Evolutionary conservation across 768 basidiomycete species (phyloP).

Genomic region (Suillus occidentalis): DNA sequence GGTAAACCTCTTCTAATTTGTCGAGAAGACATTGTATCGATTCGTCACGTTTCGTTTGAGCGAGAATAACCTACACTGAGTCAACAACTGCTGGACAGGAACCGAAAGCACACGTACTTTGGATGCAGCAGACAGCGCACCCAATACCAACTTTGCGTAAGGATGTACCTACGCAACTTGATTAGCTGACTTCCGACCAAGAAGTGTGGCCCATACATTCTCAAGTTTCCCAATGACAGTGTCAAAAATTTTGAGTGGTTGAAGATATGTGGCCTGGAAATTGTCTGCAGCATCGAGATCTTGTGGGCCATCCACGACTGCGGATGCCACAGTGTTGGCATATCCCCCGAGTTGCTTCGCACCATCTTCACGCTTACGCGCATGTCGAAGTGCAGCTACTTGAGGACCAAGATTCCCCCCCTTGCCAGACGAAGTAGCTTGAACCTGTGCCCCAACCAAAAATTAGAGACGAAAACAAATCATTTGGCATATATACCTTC

Average conservation of each 20-base stretch:
- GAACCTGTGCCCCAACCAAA: neutral
- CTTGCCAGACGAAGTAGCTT: neutral
- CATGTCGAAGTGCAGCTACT: neutral
- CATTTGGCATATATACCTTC: neutral
- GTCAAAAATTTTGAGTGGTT: slow-evolving; percentile 7
- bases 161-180: slow-evolving; percentile 5
- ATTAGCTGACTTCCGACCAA: neutral
- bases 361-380: neutral
- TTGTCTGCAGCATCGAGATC: neutral
- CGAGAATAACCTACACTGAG: slow-evolving; percentile 1
- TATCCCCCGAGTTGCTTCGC: neutral
- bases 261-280: slow-evolving; percentile 6
- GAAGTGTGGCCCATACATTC: neutral
- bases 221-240: neutral
- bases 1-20: neutral
- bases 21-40: neutral
- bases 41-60: slow-evolving; percentile 8
- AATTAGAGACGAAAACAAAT: neutral
- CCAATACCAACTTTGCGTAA: slow-evolving; percentile 9
- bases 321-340: neutral
- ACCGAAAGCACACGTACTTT: neutral
- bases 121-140: neutral
- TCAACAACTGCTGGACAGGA: neutral
- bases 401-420: neutral
- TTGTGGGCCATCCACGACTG: neutral